A percentile compares a stretch with the other conserved stretches of the same genome.
Conservation (phyloP, 306 rosid species). For the Vigna nakashimae region DNA sequence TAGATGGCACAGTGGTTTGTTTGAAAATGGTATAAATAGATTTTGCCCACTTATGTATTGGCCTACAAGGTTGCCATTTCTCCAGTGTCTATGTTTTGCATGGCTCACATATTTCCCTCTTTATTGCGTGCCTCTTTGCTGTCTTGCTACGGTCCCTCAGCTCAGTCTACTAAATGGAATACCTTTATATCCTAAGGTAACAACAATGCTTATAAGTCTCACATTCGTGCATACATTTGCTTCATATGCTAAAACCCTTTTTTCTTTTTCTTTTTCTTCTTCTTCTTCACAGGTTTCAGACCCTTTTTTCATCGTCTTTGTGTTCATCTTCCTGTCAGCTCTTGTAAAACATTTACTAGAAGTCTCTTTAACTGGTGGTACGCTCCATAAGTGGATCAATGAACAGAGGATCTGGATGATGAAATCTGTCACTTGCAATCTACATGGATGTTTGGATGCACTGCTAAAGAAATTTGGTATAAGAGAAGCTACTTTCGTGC, state of each 20-base stretch:
- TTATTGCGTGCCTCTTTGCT: conserved; percentile 58
- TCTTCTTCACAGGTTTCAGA: conserved; percentile 56
- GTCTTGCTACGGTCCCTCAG: conserved; percentile 70
- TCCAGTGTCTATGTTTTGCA: conserved; percentile 59
- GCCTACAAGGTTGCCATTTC: conserved; percentile 50
- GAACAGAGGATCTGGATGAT: conserved; percentile 85
- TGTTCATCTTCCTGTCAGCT: conserved; percentile 59
- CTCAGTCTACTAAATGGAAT: conserved; percentile 63
- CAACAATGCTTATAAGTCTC: not conserved
- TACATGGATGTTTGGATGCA: conserved; percentile 67
- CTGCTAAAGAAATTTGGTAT: conserved; percentile 59
- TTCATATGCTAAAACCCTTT: conserved; percentile 9
- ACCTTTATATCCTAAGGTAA: conserved; percentile 76
- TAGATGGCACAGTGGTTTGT: conserved; percentile 69
- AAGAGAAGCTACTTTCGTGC: conserved; percentile 64
- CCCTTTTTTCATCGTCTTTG: conserved; percentile 48
- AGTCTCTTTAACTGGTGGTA: conserved; percentile 57
- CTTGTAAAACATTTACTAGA: conserved; percentile 51
- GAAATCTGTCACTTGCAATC: conserved; percentile 53
- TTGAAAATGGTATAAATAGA: conserved; percentile 62
- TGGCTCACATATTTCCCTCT: conserved; percentile 54
- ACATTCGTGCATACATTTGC: conserved; percentile 8
- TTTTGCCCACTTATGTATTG: conserved; percentile 68
- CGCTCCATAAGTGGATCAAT: conserved; percentile 56
- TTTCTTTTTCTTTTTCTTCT: too few relatives aligned